Conservation (phyloP, 1,284 basidiomycete species). For the Meripilus lineatus region DNA sequence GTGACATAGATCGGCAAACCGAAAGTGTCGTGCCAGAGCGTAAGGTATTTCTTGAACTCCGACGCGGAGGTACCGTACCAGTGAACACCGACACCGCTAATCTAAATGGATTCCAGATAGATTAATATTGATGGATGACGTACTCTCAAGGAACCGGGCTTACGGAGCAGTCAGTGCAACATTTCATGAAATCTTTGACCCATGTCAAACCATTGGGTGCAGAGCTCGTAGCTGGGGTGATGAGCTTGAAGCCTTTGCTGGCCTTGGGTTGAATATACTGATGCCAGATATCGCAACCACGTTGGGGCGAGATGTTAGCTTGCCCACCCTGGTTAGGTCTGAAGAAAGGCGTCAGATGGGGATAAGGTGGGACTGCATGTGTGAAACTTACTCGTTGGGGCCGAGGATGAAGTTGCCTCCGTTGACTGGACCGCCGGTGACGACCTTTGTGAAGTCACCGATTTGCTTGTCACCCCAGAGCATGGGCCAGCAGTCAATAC, state of each 20-base stretch:
- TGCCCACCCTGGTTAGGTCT: constrained; percentile 61
- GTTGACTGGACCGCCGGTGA: constrained; percentile 31
- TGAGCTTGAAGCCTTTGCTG: constrained; percentile 48
- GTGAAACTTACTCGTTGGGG: constrained; percentile 63
- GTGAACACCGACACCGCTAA: constrained; percentile 50
- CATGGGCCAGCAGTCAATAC: constrained; percentile 58
- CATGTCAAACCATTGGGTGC: constrained; percentile 54
- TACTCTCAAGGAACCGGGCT: constrained; percentile 24
- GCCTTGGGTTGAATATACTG: constrained; percentile 58
- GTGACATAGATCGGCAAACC: constrained; percentile 53
- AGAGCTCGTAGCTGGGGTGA: constrained; percentile 67
- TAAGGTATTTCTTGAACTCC: constrained; percentile 48
- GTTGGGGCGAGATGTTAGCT: constrained; percentile 51
- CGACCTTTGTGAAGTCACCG: constrained; percentile 37
- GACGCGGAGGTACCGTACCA: constrained; percentile 53
- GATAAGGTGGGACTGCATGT: not conserved
- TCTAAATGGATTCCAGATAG: constrained; percentile 32
- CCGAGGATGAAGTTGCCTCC: constrained; percentile 54
- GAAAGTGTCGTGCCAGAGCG: constrained; percentile 40
- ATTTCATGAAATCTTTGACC: constrained; percentile 57
- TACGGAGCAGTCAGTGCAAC: constrained; percentile 53
- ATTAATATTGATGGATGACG: constrained; percentile 16
- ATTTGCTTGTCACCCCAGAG: constrained; percentile 58
- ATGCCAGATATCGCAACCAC: constrained; percentile 55
- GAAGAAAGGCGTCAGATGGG: not conserved